Base-by-base conservation (phyloP, 345 rosid species). In the Durio zibethinus region DNA sequence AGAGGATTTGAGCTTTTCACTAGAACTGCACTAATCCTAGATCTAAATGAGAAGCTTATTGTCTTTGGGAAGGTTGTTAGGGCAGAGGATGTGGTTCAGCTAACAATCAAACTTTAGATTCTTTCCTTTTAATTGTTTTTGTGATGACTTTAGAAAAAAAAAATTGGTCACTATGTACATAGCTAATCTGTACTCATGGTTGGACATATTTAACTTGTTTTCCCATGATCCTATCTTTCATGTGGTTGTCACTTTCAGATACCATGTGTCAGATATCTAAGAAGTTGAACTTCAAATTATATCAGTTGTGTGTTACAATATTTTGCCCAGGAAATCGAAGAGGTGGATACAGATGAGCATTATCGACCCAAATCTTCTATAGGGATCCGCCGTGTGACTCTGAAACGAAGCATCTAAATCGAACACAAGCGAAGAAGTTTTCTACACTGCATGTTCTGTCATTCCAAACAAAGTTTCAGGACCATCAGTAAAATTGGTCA, bases 271-370 rank as follows among this genome's bases (percentile, higher is more conserved):
- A 18, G 35, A 36, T 27, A 47, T 40, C 25, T 47, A 69, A 35
- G 21, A 70, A 48, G 27, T 29, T 71, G 29, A 60, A 48, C 16
- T 71, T 69, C n/a, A 20, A 18, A 27, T 40, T 50, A 69, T 77
- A 38, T 76, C 73, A 21, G 27, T 69, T 50, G 67, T 78, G 31
- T 72, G 63, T 27, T 57, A 20, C 36, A 38, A 63, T 74, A 43
- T 78, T 36, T 18, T 67, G 59, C 31, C 31, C 88, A 93, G 98
- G 98, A 94, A 89, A 94, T 93, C 16, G 98, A 94, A 77, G 98
- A 94, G 87, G 93, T 93, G 73, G 94, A 93, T 84, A 94, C 98
- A 18, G 98, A 94, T 80, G 98, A 91, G 81, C 94, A 86, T 76
- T 93, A 85, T 81, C 89, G 83, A 78, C 98, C 97, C 53, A 94